Evolutionary conservation across 1,284 basidiomycete species (phyloP), one percentile per base, ranked within the genome.

Genomic region (Boletus chippewaensis): DNA sequence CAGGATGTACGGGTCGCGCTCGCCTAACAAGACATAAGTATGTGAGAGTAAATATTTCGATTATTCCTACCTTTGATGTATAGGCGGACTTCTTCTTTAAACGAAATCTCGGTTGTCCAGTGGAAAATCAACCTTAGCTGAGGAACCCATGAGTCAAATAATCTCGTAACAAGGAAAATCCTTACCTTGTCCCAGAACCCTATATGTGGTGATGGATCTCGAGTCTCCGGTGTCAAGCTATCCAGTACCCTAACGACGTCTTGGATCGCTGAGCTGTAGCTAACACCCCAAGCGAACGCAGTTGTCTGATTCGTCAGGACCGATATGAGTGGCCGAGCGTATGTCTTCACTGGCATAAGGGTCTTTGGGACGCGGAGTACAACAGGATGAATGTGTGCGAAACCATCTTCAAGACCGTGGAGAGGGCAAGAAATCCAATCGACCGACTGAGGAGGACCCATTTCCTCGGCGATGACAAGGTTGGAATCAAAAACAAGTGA

Each of bases 311-410:
- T 73, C 1, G 87, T 82, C 20, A 74, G 72, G 29, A 95, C 77
- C 20, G 78, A 76, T 58, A 98, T 76, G 26, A 72, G 71, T 4
- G 94, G 88, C 40, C 80, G 78, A 3, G 91, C 91, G 64, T 95
- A 98, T 20, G 85, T 89, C 70, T 98, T 98, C 61, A 95, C 87
- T 0, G 95, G 89, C 89, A 95, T 95, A 51, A 94, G 86, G 0
- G 93, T 94, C 68, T 95, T 97, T 1, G 93, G 92, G 29, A 97
- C 78, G 35, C 74, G 65, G 20, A 96, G 71, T 5, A 73, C 71
- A 47, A 95, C 79, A 9, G 80, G 74, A 4, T 72, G 66, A 18
- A 80, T 75, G 16, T 80, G 80, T 12, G 71, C 65, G 28, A 77
- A 66, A 36, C 81, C 80, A 28, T 78, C 74, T 44, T 79, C 70